Conservation (phyloP, 192 early-diverging fungal species). For the Polychytrium aggregatum region DNA sequence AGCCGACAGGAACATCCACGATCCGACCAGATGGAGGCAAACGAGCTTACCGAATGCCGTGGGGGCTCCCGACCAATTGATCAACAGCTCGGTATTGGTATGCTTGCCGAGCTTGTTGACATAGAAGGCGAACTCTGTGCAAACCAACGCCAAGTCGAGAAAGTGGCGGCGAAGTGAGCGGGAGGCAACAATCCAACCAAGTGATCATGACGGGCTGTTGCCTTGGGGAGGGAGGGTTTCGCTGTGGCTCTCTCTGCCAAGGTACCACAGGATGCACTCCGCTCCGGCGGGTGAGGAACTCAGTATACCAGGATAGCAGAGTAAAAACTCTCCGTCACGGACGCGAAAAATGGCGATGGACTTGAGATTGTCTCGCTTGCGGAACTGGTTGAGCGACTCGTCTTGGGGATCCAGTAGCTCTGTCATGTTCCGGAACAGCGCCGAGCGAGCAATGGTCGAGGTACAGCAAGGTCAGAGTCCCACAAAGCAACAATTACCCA, state of each 20-base stretch:
- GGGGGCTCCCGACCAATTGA: slow-evolving; percentile 81
- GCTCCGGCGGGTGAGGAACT: too few species aligned
- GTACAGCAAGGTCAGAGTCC: too few species aligned
- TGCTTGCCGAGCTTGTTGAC: slow-evolving; percentile 78
- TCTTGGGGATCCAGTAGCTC: slow-evolving; percentile 78
- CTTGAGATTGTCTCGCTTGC: slow-evolving; percentile 61
- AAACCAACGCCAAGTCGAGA: slow-evolving; percentile 1
- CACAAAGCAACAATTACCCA: too few species aligned
- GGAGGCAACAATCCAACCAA: too few species aligned
- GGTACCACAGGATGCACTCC: too few species aligned
- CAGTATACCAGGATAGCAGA: slow-evolving; percentile 92
- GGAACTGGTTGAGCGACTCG: slow-evolving; percentile 64
- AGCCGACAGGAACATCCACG: slow-evolving; percentile 6
- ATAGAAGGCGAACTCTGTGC: slow-evolving; percentile 79
- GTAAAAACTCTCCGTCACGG: slow-evolving; percentile 62
- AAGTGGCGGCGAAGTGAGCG: too few species aligned
- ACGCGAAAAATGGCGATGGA: slow-evolving; percentile 78
- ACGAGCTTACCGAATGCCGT: slow-evolving; percentile 58
- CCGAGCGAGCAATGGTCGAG: too few species aligned
- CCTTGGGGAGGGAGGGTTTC: too few species aligned
- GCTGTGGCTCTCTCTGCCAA: too few species aligned
- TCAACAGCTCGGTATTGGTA: slow-evolving; percentile 60
- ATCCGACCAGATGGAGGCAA: neutral
- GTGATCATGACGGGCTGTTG: too few species aligned
- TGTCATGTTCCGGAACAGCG: too few species aligned